Evolutionary conservation across 2,329 filamentous ascomycete genomes (phyloP).

Genomic region (Microsporum ferrugineum): DNA sequence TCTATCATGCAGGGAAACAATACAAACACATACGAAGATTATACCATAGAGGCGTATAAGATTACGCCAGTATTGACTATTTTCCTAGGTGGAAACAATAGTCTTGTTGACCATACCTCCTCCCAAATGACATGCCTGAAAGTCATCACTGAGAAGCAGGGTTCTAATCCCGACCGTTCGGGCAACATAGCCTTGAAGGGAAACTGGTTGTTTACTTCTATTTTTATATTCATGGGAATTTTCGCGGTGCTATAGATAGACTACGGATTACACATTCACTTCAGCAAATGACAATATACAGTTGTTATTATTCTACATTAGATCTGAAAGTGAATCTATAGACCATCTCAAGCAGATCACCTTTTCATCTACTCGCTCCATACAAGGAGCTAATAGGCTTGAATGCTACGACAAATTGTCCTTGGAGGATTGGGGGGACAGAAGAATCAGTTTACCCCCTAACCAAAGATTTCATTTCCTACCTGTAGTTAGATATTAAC

Average conservation of each 20-base stretch:
- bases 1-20: constrained; percentile 5
- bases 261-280: background rate
- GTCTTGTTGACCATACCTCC: constrained; percentile 9
- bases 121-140: constrained; percentile 15
- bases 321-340: no score
- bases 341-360: no score
- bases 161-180: background rate
- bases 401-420: no score
- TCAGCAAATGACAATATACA: no score
- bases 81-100: constrained; percentile 7
- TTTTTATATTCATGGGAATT: background rate
- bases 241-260: background rate
- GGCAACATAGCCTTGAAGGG: background rate
- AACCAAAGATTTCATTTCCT: no score
- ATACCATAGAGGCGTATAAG: constrained; percentile 11
- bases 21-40: background rate
- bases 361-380: no score
- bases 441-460: no score
- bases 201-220: background rate
- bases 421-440: no score
- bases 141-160: constrained; percentile 6
- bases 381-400: no score
- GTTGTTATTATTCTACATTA: no score
- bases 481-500: no score
- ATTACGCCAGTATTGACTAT: constrained; percentile 14